phyloP scores from a whole-genome alignment of 169 alveolate species.

The Nephromyces sp. region DNA sequence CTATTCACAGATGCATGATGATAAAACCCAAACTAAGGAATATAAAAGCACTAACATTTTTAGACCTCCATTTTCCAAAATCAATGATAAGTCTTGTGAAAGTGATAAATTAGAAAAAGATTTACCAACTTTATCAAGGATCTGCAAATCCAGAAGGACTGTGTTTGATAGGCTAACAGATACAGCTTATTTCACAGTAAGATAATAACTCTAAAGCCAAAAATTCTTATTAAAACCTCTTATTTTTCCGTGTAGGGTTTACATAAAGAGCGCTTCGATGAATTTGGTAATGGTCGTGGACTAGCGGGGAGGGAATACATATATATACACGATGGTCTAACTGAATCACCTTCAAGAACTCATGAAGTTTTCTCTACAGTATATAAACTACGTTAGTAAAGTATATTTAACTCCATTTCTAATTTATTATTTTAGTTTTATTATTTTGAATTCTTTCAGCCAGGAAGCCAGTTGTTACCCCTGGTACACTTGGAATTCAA shows the following conservation, averaged over 20 bases:
- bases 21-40: too few relatives aligned
- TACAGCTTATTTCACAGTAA: constrained; percentile 52
- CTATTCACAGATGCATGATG: too few relatives aligned
- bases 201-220: background rate
- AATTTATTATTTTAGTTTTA: too few relatives aligned
- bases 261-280: constrained; percentile 72
- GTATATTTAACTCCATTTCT: too few relatives aligned
- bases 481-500: constrained; percentile 65
- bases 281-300: constrained; percentile 67
- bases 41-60: too few relatives aligned
- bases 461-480: constrained; percentile 35
- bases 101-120: too few relatives aligned
- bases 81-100: too few relatives aligned
- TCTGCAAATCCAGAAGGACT: too few relatives aligned
- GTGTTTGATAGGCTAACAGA: constrained; percentile 69
- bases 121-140: too few relatives aligned
- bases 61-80: too few relatives aligned
- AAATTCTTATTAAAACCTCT: background rate
- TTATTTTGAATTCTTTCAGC: constrained; percentile 27
- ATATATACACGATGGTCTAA: constrained; percentile 52
- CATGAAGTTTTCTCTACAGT: constrained; percentile 66
- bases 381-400: constrained; percentile 15
- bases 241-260: constrained; percentile 28
- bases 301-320: constrained; percentile 65
- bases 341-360: constrained; percentile 50